Base-by-base conservation (phyloP, 352 stramenopile genomes). In the Pythium monospermum region DNA sequence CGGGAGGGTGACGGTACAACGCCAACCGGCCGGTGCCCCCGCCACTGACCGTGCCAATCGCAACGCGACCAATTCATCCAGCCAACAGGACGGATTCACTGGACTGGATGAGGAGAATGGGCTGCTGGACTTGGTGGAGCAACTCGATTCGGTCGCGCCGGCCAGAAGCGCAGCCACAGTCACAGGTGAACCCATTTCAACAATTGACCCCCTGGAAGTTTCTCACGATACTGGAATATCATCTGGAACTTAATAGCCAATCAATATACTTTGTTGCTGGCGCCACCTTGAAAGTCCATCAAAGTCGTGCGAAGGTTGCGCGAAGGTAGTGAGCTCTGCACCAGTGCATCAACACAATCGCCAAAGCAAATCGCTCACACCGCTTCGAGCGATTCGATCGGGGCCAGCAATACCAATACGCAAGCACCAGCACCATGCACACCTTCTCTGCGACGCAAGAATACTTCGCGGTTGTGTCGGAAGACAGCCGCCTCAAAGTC, bases 401-500 rank as follows among this genome's bases (percentile, higher is more conserved):
- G 47, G 39, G 59, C 57, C n/a, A 37, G 21, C 33, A 16, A n/a
- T 22, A 45, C 25, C 38, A 19, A 21, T 28, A 18, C 33, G n/a
- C 15, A 4, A 35, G 22, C 18, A n/a, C 19, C 19, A 11, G 18
- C 40, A 47, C 28, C 40, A 81, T 91, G 73, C 81, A 88, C 59
- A 64, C 83, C 66, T 87, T 94, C 52, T 69, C 76, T 47, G 61
- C 75, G 45, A 79, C 79, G 68, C 81, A 84, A 56, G 77, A 84
- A 57, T 78, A 74, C 62, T 90, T 90, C 54, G 81, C 76, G 48
- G 69, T 73, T 58, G 80, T 94, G 59, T 85, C 81, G 37, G 77
- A 87, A 45, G 83, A 94, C 67, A 79, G 77, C 53, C 81, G 83
- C 36, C 71, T 94, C 43, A 87, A 87, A 68, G 65, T 94, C 37